phyloP scores from a whole-genome alignment of 2,329 filamentous ascomycete species.

The Delphinella strobiligena region DNA sequence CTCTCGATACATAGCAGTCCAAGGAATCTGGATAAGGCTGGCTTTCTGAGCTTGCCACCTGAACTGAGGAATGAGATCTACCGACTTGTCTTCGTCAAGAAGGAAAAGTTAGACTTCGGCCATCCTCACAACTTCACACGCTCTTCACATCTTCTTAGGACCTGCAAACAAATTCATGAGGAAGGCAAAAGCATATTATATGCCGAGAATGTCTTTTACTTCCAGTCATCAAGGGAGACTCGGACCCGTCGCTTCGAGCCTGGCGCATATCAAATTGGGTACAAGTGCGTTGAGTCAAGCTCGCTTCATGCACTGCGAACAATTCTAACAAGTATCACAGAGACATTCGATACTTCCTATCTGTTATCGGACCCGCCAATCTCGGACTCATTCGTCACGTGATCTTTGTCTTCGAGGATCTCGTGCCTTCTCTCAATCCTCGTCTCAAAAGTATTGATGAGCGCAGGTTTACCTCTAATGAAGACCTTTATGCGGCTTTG shows the following conservation, averaged over 20 bases:
- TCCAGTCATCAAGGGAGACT: slow-evolving; percentile 25
- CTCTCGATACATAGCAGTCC: slow-evolving; percentile 2
- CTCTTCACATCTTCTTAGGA: slow-evolving; percentile 34
- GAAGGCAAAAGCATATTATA: slow-evolving; percentile 39
- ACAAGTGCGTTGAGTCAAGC: slow-evolving; percentile 19
- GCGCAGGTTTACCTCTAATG: slow-evolving; percentile 37
- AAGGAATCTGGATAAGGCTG: slow-evolving; percentile 6
- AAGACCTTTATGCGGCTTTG: slow-evolving; percentile 32
- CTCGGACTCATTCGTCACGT: slow-evolving; percentile 33
- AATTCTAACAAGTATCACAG: background rate
- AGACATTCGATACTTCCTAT: slow-evolving; percentile 30
- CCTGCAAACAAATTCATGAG: slow-evolving; percentile 31
- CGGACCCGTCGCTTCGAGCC: slow-evolving; percentile 23
- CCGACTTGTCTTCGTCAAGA: slow-evolving; percentile 27
- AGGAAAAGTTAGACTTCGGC: slow-evolving; percentile 23
- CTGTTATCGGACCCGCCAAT: slow-evolving; percentile 36
- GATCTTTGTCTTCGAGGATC: slow-evolving; percentile 34
- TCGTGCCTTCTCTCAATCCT: slow-evolving; percentile 28
- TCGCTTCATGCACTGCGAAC: slow-evolving; percentile 15
- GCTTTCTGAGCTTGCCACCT: slow-evolving; percentile 25
- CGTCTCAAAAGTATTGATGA: slow-evolving; percentile 26
- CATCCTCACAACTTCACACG: slow-evolving; percentile 24
- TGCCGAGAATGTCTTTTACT: slow-evolving; percentile 36
- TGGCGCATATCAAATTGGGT: slow-evolving; percentile 35
- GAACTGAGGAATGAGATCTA: slow-evolving; percentile 39